Evolutionary conservation across 2,329 filamentous ascomycete species (phyloP), one percentile per base, ranked within the genome.

Genomic region (Coniochaeta sp.): DNA sequence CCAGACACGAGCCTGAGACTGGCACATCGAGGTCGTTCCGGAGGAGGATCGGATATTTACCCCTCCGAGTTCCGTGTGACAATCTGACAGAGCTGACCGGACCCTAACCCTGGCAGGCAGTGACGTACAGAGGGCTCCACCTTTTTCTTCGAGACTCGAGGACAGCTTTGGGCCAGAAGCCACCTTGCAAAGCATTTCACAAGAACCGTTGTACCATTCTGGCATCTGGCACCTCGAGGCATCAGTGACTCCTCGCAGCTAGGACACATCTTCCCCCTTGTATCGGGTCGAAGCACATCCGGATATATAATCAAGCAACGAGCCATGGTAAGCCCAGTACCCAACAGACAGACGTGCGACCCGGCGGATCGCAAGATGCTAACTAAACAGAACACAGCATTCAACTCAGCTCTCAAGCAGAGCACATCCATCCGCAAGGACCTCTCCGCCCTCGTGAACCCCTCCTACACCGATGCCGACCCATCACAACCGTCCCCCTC

Each of bases 401-500:
- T 95, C 81, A 96, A 96, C 75, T 89, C 89, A 57, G 91, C 91
- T 59, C 81, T 95, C 58, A 92, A 93, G 76, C 91, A 96, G 78
- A 91, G 88, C 62, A 90, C 89, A 60, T 83, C 88, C 24, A 86
- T 96, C 69, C 89, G 90, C 68, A 87, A 86, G 70, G 90, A 95
- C 71, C 83, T 95, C 62, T 84, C 89, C 65, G 78, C 81, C 61
- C 88, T 93, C 67, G 79, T 87, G 58, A 79, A 52, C 47, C 59
- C 64, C 58, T 60, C 61, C 61, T 60, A 61, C 17, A 62, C 34
- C 58, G 61, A 65, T 19, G 61, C 65, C 47, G 22, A 61, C 1
- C 36, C 63, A 78, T 26, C 47, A 30, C 42, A 47, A 47, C 26
- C 47, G 7, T 52, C 47, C 24, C 47, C 47, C 47, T 24, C 57